Conservation (phyloP, 2,329 filamentous ascomycete species). For the Trichoderma simmonsii region DNA sequence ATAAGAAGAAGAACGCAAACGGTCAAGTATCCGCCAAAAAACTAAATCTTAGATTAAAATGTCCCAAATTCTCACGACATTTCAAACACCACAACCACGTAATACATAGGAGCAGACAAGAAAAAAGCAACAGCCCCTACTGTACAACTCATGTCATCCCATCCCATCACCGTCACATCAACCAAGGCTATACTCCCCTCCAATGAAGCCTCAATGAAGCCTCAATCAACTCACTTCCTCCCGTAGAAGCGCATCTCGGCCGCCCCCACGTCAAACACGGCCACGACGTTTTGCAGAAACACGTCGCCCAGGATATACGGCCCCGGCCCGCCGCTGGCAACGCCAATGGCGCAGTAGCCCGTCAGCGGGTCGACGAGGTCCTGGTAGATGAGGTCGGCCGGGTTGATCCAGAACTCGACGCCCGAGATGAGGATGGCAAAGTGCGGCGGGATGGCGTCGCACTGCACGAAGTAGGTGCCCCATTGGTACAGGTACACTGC, state of each 20-base stretch:
- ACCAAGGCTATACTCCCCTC: neutral
- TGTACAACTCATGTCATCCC: neutral
- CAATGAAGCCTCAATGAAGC: neutral
- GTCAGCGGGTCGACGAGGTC: constrained; percentile 43
- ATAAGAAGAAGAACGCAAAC: neutral
- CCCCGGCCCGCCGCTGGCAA: constrained; percentile 43
- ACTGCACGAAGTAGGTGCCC: constrained; percentile 48
- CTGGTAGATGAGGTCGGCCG: constrained; percentile 46
- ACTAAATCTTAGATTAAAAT: neutral
- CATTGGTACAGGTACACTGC: constrained; percentile 47
- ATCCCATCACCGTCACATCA: neutral
- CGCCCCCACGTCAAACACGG: constrained; percentile 46
- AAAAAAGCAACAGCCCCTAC: neutral
- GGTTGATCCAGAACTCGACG: constrained; percentile 46
- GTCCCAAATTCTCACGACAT: neutral
- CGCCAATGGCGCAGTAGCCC: constrained; percentile 47
- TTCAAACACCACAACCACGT: neutral
- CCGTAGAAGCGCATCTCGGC: constrained; percentile 46
- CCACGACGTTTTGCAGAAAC: constrained; percentile 50
- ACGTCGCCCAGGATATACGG: constrained; percentile 50
- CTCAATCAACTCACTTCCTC: constrained; percentile 16
- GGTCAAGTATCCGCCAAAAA: neutral
- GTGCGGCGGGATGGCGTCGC: constrained; percentile 44
- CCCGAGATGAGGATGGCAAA: constrained; percentile 46
- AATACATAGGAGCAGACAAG: neutral